Evolutionary conservation across 1,284 basidiomycete species (phyloP), one percentile per base, ranked within the genome.

Genomic region (Mycena sp.): DNA sequence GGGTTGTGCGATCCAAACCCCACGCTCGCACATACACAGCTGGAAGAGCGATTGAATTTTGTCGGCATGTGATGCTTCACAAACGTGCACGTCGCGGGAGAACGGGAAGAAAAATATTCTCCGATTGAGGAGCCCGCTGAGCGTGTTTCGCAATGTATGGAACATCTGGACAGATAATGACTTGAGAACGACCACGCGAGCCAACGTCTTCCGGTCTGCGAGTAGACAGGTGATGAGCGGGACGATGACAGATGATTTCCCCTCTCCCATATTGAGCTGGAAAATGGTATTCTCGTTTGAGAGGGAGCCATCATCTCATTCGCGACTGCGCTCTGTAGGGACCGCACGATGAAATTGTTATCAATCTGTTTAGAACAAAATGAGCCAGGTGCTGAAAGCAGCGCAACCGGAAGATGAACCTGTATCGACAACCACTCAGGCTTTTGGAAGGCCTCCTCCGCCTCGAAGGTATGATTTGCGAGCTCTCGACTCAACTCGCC

Each of bases 201-300:
- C 79, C 5, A 87, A 73, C 14, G 72, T 79, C 2, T 72, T 44
- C 0, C 80, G 76, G 65, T 85, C 72, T 0, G 85, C 80, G 5
- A 86, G 71, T n/a, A 74, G 61, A 1, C 76, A 69, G 0, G 77
- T 72, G 17, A 77, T 73, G 19, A 86, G 71, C 1, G 85, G 84
- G 0, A 81, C 74, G 32, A 87, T 86, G 5, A 86, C 61, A 1
- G 37, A 32, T 32, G 52, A 48, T 41, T 62, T 50, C 21, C 45
- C 48, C 65, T 86, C 85, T 2, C 85, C 85, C 86, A 87, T 87
- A 49, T 86, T 85, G 21, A 87, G 77, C 58, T 87, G 85, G 26
- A 26, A 44, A 19, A 58, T 43, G 14, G 48, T 44, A 30, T 51
- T 58, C 11, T 43, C 40, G 4, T 44, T 26, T 9, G 17, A 25